Evolutionary conservation across 805 yeast genomes (phyloP).

Genomic region (Diddensiella santjacobensis): DNA sequence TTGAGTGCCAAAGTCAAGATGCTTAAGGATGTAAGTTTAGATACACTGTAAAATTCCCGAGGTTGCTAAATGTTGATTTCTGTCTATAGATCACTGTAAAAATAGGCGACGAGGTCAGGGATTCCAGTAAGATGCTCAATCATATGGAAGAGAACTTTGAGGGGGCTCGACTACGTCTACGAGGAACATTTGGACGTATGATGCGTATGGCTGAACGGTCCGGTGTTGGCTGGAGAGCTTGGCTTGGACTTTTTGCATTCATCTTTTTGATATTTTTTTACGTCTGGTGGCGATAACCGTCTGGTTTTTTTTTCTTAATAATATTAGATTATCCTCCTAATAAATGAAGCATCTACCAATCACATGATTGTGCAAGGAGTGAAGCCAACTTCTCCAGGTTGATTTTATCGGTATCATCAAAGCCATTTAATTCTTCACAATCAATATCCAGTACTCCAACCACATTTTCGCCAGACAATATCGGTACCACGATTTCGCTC

Average conservation of each 20-base stretch:
- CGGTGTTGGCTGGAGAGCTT: conserved; percentile 59
- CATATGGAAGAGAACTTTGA: conserved; percentile 46
- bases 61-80: not conserved
- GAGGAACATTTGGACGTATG: conserved; percentile 54
- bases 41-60: no score
- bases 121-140: conserved; percentile 45
- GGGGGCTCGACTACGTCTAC: conserved; percentile 44
- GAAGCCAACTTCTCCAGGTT: conserved; percentile 58
- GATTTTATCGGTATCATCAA: conserved; percentile 57
- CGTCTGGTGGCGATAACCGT: conserved; percentile 25
- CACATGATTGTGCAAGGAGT: conserved; percentile 50
- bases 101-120: conserved; percentile 65
- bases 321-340: not conserved
- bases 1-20: conserved; percentile 53
- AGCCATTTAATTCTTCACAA: conserved; percentile 61
- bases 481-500: conserved; percentile 90
- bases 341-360: conserved; percentile 36
- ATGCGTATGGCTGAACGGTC: conserved; percentile 59
- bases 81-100: conserved; percentile 41
- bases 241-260: conserved; percentile 49
- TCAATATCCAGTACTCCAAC: conserved; percentile 87
- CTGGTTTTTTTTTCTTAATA: not conserved
- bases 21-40: conserved; percentile 43
- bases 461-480: conserved; percentile 40
- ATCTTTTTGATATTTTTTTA: conserved; percentile 45